These are phyloP conservation scores for Lenzites betulinus DNA, from an alignment of 768 basidiomycete genomes.

Conservation along the genomic window DNA sequence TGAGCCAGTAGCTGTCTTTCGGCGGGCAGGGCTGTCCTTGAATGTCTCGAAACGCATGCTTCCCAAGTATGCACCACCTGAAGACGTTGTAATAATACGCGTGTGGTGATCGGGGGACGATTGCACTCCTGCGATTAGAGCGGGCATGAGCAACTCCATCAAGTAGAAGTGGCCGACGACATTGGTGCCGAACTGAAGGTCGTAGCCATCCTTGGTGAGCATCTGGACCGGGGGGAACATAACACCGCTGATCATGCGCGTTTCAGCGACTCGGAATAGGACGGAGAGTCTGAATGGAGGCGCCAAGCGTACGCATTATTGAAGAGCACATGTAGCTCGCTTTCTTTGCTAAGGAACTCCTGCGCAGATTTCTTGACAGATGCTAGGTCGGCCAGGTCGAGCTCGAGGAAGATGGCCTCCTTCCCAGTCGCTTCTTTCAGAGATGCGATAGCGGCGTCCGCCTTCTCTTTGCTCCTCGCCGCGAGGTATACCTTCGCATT, in stretches of 20 bases:
- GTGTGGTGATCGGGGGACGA: conserved; percentile 44
- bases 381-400: conserved; percentile 44
- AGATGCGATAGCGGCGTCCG: conserved; percentile 51
- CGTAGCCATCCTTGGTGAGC: conserved; percentile 51
- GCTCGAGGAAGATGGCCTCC: conserved; percentile 44
- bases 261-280: not conserved
- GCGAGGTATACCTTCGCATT: conserved; percentile 72
- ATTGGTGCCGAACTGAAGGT: conserved; percentile 58
- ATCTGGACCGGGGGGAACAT: conserved; percentile 45
- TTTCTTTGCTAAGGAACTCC: conserved; percentile 46
- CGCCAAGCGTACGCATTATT: conserved; percentile 49
- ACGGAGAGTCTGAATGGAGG: not conserved
- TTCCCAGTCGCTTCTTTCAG: conserved; percentile 49
- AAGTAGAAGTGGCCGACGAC: conserved; percentile 42
- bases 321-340: conserved; percentile 49
- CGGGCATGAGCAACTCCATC: conserved; percentile 50
- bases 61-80: conserved; percentile 38
- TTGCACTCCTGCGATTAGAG: conserved; percentile 40
- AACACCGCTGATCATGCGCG: conserved; percentile 42
- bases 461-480: conserved; percentile 47
- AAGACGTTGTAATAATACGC: conserved; percentile 52
- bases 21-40: conserved; percentile 29
- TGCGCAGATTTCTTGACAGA: conserved; percentile 42
- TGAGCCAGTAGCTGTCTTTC: conserved; percentile 4
- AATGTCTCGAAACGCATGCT: conserved; percentile 43